Percentiles rank a stretch among this genome's conserved stretches.
phyloP scores from a whole-genome alignment of 805 yeast genomes.

The Candida hungchunana region DNA sequence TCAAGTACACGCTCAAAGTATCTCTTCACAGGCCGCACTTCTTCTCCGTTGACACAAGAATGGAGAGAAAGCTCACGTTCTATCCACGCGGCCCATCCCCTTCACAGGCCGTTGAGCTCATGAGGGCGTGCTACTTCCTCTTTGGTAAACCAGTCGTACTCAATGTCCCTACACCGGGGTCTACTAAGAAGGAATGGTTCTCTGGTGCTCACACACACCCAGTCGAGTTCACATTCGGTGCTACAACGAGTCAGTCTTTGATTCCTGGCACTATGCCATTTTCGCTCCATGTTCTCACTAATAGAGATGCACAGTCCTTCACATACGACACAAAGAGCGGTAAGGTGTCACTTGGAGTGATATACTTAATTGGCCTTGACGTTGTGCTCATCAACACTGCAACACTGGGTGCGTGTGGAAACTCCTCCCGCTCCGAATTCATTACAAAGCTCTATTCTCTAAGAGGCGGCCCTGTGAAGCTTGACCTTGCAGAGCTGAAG shows the following conservation, averaged over 20 bases:
- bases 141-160: not conserved
- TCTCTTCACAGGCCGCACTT: slow-evolving; percentile 12
- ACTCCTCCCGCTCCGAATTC: not conserved
- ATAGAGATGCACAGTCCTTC: slow-evolving; percentile 5
- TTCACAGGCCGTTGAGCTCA: slow-evolving; percentile 2
- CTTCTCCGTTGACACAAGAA: slow-evolving; percentile 11
- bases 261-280: slow-evolving; percentile 11
- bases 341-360: not conserved
- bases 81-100: slow-evolving; percentile 11
- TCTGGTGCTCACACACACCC: not conserved
- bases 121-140: slow-evolving; percentile 7
- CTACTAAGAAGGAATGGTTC: not conserved
- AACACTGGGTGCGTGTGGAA: slow-evolving; percentile 1
- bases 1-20: slow-evolving; percentile 10
- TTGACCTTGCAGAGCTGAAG: slow-evolving; percentile 5
- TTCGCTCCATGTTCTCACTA: slow-evolving; percentile 6
- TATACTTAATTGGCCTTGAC: slow-evolving; percentile 1
- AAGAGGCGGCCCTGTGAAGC: not conserved
- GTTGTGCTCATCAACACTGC: slow-evolving; percentile 1
- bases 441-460: not conserved
- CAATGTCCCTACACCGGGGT: slow-evolving; percentile 4
- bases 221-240: slow-evolving; percentile 5
- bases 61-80: slow-evolving; percentile 5
- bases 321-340: slow-evolving; percentile 7
- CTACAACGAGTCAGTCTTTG: slow-evolving; percentile 8